Evolutionary conservation across 768 basidiomycete species (phyloP), one percentile per base, ranked within the genome.

Genomic region (Thelephora ganbajun): DNA sequence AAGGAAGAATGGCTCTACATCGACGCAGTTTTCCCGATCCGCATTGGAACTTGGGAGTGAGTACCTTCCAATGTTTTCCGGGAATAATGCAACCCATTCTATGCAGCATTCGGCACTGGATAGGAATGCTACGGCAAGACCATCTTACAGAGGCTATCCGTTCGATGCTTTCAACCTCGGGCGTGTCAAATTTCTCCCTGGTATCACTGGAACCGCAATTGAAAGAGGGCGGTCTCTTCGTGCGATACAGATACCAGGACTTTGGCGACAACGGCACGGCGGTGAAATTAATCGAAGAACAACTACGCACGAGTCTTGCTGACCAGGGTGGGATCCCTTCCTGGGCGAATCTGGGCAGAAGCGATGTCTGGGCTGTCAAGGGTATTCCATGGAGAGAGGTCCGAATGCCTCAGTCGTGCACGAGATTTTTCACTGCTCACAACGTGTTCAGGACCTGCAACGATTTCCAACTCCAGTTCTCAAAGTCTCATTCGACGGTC

Each of bases 191-290:
- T 33, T 86, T 91, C 57, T 64, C 67, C 26, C 63, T 88, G n/a
- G 56, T 80, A 3, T 71, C 74, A 19, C 56, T 89, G 5, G 70
- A 86, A 46, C 78, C 79, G 6, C 71, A 78, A 51, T 62, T 64
- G 45, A 93, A 92, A 56, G 89, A 92, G 51, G 90, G 90, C 2
- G 91, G 91, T 4, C 80, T 87, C 13, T 91, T 89, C 58, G 80
- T 91, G 34, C 70, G 70, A 30, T 89, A 91, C 59, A 63, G 68
- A 18, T 93, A 81, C 56, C 62, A 54, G 26, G 61, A 68, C 2
- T 50, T 48, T 13, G 50, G 51, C 6, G 54, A 66, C 51, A 53
- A 58, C 14, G 63, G 73, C 18, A 57, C 50, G 13, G 69, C 71
- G 11, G 57, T 78, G 6, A 59, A 62, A 20, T 63, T 64, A 2